These are phyloP conservation scores for Cephaloascus albidus DNA, from an alignment of 805 yeast species.

Conservation along the genomic window DNA sequence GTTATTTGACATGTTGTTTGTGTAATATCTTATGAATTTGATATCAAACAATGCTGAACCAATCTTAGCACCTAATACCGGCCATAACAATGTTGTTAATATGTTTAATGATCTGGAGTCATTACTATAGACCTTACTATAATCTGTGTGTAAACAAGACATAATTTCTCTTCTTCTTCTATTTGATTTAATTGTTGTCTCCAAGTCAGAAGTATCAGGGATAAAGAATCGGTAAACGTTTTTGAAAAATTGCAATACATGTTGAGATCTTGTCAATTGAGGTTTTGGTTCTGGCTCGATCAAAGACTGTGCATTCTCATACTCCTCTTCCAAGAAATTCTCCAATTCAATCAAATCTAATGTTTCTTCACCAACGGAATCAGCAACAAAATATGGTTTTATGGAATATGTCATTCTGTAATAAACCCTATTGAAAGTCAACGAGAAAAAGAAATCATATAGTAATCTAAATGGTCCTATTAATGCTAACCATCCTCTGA, in stretches of 20 bases:
- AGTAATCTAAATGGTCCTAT: slow-evolving; percentile 5
- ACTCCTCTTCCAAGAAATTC: slow-evolving; percentile 10
- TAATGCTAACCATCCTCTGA: slow-evolving; percentile 5
- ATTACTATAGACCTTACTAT: slow-evolving; percentile 11
- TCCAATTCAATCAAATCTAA: slow-evolving; percentile 20
- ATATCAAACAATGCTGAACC: slow-evolving; percentile 11
- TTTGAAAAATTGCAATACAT: neutral
- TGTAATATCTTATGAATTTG: slow-evolving; percentile 9
- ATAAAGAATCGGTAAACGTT: neutral
- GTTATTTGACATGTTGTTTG: slow-evolving; percentile 13
- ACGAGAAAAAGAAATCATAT: slow-evolving; percentile 8
- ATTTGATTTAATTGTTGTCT: neutral
- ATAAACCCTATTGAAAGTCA: slow-evolving; percentile 20
- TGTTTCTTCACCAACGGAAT: slow-evolving; percentile 17
- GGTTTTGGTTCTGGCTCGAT: neutral
- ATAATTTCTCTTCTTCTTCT: slow-evolving; percentile 13
- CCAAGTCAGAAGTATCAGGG: neutral
- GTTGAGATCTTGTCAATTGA: slow-evolving; percentile 1
- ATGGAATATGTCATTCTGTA: slow-evolving; percentile 19
- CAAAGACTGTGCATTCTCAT: neutral
- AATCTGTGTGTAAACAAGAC: slow-evolving; percentile 16
- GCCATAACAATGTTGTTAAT: slow-evolving; percentile 21
- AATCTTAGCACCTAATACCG: slow-evolving; percentile 15
- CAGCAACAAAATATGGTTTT: slow-evolving; percentile 24
- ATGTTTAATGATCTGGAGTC: slow-evolving; percentile 7